Evolutionary conservation across 1,284 basidiomycete genomes (phyloP), one percentile per base, ranked within the genome.

Genomic region (Austropuccinia psidii): DNA sequence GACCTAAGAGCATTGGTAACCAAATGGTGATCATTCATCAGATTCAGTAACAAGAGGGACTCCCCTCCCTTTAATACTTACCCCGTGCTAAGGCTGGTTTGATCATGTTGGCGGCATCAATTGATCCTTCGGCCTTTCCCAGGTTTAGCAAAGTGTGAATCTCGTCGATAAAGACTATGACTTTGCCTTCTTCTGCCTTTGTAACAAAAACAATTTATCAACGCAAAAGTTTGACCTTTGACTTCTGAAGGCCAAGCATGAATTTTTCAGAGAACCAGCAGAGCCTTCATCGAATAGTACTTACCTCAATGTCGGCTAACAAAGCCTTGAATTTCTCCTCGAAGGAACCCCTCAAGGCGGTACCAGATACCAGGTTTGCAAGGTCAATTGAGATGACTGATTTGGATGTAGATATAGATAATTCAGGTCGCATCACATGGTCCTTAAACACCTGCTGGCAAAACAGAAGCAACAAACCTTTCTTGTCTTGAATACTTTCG

Each of bases 101-200:
- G 76, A 93, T 90, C 89, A 92, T 90, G 79, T 95, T 91, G 0
- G 90, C 91, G 0, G 90, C 93, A 77, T 95, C 91, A 76, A 96
- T 89, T 75, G 89, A 89, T 9, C 93, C 93, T 82, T 95, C 93
- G 0, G 90, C 86, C 81, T 95, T 95, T 1, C 93, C 93, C 13
- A 94, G 85, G 76, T 91, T 89, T 82, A 93, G 89, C 6, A 91
- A 83, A 0, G 85, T 89, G 49, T 80, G 92, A 60, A 95, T 86
- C 86, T 95, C 93, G 78, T 95, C 92, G 74, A 94, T 92, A 80
- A 94, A 94, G 79, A 89, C 89, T 54, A 93, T 93, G 6, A 83
- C 80, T 19, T 75, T 64, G 55, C 67, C 73, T 64, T 76, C 74
- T 62, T 83, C 75, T 43, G 84, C 76, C 75, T 87, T 87, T 21